Conservation (phyloP, 2,329 filamentous ascomycete genomes). For the Claviceps digitariae region DNA sequence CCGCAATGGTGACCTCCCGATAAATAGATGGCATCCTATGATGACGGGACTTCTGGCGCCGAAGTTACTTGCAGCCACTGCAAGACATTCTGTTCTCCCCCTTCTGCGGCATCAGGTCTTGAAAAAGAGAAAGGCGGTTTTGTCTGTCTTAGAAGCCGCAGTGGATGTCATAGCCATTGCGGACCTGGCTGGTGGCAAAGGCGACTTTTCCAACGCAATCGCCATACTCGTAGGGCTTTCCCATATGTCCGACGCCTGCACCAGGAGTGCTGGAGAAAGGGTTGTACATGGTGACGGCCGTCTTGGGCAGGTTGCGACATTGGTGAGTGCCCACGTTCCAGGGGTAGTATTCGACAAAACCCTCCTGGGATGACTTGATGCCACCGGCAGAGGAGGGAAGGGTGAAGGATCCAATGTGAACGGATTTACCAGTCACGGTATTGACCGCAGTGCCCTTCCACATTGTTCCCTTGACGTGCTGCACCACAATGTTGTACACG, state of each 20-base stretch:
- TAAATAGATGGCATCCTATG: too few species aligned
- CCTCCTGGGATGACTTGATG: neutral
- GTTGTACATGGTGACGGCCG: neutral
- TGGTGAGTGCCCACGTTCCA: neutral
- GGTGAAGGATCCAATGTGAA: neutral
- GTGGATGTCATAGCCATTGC: neutral
- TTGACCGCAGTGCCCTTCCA: neutral
- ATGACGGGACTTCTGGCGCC: too few species aligned
- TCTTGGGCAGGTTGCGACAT: neutral
- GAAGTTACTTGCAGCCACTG: too few species aligned
- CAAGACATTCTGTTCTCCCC: too few species aligned
- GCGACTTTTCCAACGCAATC: neutral
- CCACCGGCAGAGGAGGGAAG: neutral
- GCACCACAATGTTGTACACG: neutral
- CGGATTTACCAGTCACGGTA: neutral
- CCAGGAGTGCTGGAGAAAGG: neutral
- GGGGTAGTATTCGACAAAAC: neutral
- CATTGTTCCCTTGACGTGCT: neutral
- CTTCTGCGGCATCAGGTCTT: too few species aligned
- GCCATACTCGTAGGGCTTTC: neutral
- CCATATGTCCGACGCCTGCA: neutral
- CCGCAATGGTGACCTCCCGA: too few species aligned
- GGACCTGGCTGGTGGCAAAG: neutral
- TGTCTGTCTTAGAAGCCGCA: neutral
- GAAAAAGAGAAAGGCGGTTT: too few species aligned